Base-by-base conservation (phyloP, 441 rosid species). In the Syzygium syzygioides region DNA sequence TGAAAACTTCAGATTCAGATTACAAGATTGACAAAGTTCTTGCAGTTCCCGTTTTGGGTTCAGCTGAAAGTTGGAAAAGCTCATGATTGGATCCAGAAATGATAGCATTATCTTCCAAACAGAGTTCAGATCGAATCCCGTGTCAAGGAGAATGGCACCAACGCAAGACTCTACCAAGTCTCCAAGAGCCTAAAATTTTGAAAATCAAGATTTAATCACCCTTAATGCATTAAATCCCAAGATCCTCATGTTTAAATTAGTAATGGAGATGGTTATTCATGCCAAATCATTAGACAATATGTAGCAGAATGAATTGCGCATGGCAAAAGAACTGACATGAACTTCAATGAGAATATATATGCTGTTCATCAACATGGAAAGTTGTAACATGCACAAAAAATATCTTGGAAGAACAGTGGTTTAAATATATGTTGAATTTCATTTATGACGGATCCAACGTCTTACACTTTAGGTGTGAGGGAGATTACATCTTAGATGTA, bases 131-230 rank as follows among this genome's bases (percentile, higher is more conserved):
- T 97, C 86, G 79, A 97, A 93, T 88, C 99, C 99, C 14, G 96
- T 88, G 93, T 97, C 99, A 19, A 98, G 96, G 85, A 96, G 94
- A 88, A 95, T 92, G 87, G 99, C 99, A 87, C 99, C 99, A 87
- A 96, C 55, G 86, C 91, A 94, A 90, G 99, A 96, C 93, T 98
- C 99, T 53, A 98, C 94, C 95, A 98, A 92, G 92, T 98, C 99
- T 87, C 99, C 98, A 59, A 98, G 99, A 68, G 93, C 99, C 99
- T 97, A 95, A 90, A 89, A 76, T 85, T 88, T 59, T 66, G n/a
- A 53, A 76, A 76, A 37, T 64, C 85, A 66, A 32, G 54, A 55
- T 52, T 32, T 64, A 20, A 68, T 62, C 66, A 37, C 34, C 18
- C 53, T 32, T 10, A 54, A 55, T 45, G 12, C 26, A 64, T 0